Evolutionary conservation across 2,329 filamentous ascomycete genomes (phyloP).

Genomic region (Phaeophleospora eucalypticola): DNA sequence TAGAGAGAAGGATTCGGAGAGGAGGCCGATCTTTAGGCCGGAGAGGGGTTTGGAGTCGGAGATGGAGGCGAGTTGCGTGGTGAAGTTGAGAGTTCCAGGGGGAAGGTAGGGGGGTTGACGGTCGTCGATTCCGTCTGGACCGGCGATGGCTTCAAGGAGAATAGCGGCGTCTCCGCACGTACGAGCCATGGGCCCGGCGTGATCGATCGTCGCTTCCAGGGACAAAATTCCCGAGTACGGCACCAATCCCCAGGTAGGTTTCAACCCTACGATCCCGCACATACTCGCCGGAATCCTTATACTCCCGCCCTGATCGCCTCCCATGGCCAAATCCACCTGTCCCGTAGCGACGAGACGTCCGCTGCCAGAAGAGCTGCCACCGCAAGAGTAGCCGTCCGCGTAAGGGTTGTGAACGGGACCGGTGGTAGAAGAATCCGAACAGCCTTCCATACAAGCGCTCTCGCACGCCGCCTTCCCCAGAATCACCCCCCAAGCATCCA

Average conservation of each 20-base stretch:
- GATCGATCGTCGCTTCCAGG: slow-evolving; percentile 42
- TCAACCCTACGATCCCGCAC: slow-evolving; percentile 37
- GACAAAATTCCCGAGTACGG: slow-evolving; percentile 48
- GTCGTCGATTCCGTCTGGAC: slow-evolving; percentile 48
- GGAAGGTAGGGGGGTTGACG: slow-evolving; percentile 23
- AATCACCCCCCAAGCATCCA: slow-evolving; percentile 44
- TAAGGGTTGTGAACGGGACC: slow-evolving; percentile 41
- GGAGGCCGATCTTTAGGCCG: slow-evolving; percentile 42
- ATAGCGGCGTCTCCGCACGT: slow-evolving; percentile 42
- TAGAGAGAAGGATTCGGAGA: slow-evolving; percentile 41
- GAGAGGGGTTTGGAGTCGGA: slow-evolving; percentile 4
- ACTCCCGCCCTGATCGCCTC: slow-evolving; percentile 37
- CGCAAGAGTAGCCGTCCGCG: slow-evolving; percentile 42
- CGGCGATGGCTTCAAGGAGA: slow-evolving; percentile 44
- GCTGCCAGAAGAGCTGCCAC: slow-evolving; percentile 44
- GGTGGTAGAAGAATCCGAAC: slow-evolving; percentile 21
- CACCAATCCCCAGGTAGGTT: slow-evolving; percentile 48
- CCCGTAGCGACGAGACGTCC: slow-evolving; percentile 41
- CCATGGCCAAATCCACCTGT: slow-evolving; percentile 36
- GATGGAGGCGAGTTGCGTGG: slow-evolving; percentile 31
- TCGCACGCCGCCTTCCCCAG: slow-evolving; percentile 46
- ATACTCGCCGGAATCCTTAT: slow-evolving; percentile 37
- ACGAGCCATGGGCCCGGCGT: slow-evolving; percentile 44
- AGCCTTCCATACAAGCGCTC: slow-evolving; percentile 31
- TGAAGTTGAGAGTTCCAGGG: slow-evolving; percentile 22